Evolutionary conservation across 1,284 basidiomycete species (phyloP), one percentile per base, ranked within the genome.

Genomic region (Sanghuangporus baumii): DNA sequence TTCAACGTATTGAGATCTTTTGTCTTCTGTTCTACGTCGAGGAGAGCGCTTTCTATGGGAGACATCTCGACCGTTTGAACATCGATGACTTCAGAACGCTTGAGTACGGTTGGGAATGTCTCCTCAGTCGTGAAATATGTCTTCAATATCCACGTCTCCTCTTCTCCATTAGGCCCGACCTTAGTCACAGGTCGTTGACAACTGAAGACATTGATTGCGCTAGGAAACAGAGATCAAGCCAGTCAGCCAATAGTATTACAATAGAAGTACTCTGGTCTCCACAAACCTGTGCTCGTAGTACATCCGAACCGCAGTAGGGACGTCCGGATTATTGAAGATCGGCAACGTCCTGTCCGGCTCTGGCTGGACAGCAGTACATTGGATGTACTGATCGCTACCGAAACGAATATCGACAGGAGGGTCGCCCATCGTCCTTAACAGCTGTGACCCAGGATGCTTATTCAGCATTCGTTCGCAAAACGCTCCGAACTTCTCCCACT

Each of bases 391-490:
- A 57, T 89, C 89, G 54, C 79, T 84, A n/a, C 91, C 90, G 68
- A 85, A 89, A 26, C 88, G 86, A 60, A 93, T 82, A 65, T 94
- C 89, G 12, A 91, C 88, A 12, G 88, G 83, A 2, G 95, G 92
- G 54, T 94, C 89, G 2, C 88, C 85, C 54, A 83, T 81, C 16
- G 80, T 83, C 70, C 89, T 91, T 63, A 97, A 78, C 11, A 98
- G 77, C 65, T 89, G 90, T 1, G 94, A 91, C 47, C 88, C 88
- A 2, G 94, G 89, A 72, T 98, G 93, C 74, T 98, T 98, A 75
- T 88, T 89, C 55, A 96, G 85, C 84, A 98, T 91, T 36, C 90
- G 80, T 74, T 98, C 96, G 75, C 94, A 96, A 77, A 97, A 92
- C 23, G 88, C 85, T 4, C 86, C 87, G 66, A 89, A 90, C 70